These are phyloP conservation scores for Aspergillus unguis DNA, from an alignment of 2,329 filamentous ascomycete genomes.

Conservation along the genomic window DNA sequence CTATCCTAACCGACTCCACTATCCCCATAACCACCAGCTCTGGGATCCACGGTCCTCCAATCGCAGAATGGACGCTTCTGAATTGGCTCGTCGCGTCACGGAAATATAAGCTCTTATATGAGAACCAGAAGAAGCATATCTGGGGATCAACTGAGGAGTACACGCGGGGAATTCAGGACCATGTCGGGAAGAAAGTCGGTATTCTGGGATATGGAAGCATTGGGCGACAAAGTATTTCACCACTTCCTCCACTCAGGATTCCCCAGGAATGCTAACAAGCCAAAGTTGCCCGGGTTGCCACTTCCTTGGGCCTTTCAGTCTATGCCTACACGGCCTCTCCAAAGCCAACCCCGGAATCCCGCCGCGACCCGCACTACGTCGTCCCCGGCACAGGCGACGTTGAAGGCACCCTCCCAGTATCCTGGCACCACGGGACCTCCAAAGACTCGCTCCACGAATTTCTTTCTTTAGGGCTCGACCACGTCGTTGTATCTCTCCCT, in stretches of 20 bases:
- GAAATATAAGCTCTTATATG: conserved; percentile 52
- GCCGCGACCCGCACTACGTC: conserved; percentile 62
- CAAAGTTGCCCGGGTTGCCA: conserved; percentile 54
- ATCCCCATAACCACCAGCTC: conserved; percentile 55
- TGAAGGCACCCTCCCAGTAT: conserved; percentile 53
- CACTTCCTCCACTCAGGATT: neutral
- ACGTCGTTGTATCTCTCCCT: conserved; percentile 56
- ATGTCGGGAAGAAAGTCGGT: conserved; percentile 57
- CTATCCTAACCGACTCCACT: conserved; percentile 51
- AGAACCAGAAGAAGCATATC: conserved; percentile 54
- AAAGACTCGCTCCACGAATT: conserved; percentile 54
- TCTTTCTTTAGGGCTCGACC: conserved; percentile 54
- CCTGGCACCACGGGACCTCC: conserved; percentile 57
- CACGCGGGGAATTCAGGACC: conserved; percentile 44
- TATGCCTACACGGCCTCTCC: conserved; percentile 72
- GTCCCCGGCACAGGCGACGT: conserved; percentile 64
- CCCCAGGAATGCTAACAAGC: neutral
- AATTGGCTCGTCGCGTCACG: conserved; percentile 59
- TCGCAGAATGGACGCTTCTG: conserved; percentile 65
- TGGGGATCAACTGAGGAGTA: conserved; percentile 43
- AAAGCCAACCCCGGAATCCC: conserved; percentile 63
- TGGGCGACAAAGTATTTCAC: conserved; percentile 52
- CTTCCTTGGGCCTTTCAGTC: conserved; percentile 67
- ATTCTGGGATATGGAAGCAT: conserved; percentile 63
- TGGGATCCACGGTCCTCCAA: conserved; percentile 61